Percentiles rank a stretch among this genome's conserved stretches.
Evolutionary conservation across 2,329 filamentous ascomycete genomes (phyloP).

Genomic region (Furcasterigmium sp.): DNA sequence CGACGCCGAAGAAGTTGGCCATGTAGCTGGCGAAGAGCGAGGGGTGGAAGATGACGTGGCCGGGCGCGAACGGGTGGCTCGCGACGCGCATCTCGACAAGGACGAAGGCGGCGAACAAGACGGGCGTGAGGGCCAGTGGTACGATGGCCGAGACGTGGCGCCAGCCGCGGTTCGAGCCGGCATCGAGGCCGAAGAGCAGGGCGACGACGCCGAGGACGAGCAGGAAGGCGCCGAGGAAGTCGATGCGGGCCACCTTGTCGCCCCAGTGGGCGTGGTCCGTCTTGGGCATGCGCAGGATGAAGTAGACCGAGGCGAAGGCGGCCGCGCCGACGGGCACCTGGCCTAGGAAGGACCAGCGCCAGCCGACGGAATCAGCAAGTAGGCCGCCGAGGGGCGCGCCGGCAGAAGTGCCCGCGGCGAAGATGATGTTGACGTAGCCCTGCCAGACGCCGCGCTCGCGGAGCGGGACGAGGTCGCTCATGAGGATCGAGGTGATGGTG

Average conservation of each 20-base stretch:
- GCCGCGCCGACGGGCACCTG: slow-evolving; percentile 65
- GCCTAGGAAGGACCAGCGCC: slow-evolving; percentile 68
- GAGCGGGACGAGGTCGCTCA: slow-evolving; percentile 67
- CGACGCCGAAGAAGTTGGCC: slow-evolving; percentile 68
- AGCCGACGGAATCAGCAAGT: slow-evolving; percentile 67
- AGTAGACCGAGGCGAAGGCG: slow-evolving; percentile 58
- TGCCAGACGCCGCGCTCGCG: slow-evolving; percentile 70
- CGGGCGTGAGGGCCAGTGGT: slow-evolving; percentile 48
- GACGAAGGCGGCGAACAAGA: slow-evolving; percentile 62
- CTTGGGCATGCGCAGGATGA: slow-evolving; percentile 57
- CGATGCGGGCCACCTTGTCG: slow-evolving; percentile 60
- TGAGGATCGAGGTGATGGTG: slow-evolving; percentile 61
- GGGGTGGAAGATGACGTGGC: slow-evolving; percentile 65
- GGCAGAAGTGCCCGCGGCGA: slow-evolving; percentile 59
- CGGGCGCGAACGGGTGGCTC: slow-evolving; percentile 67
- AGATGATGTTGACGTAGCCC: slow-evolving; percentile 67
- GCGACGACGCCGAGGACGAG: slow-evolving; percentile 61
- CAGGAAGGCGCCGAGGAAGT: slow-evolving; percentile 65
- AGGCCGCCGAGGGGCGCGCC: slow-evolving; percentile 69
- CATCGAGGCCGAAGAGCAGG: slow-evolving; percentile 65
- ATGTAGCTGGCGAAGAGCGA: slow-evolving; percentile 63
- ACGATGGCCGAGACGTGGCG: slow-evolving; percentile 49
- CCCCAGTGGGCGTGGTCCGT: slow-evolving; percentile 57
- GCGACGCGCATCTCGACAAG: slow-evolving; percentile 64
- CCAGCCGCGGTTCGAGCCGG: slow-evolving; percentile 70